Evolutionary conservation across 176 grass and related monocot species (phyloP).

Genomic region (Triticum urartu): DNA sequence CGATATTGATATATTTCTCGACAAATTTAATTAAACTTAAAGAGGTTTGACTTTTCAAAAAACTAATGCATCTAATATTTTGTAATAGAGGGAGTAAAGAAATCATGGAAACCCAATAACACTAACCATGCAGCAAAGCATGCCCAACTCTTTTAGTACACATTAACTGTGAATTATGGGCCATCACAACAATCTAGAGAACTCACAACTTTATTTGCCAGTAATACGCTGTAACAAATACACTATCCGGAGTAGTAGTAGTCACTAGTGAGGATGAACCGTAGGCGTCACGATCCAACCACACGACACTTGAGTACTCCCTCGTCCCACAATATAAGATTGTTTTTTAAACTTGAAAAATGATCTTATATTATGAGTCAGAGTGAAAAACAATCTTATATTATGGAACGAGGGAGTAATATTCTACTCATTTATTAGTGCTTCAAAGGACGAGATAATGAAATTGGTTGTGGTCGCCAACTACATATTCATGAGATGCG

Average conservation of each 20-base stretch:
- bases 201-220: not conserved
- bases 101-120: too few species aligned
- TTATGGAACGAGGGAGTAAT: not conserved
- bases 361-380: too few species aligned
- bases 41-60: too few species aligned
- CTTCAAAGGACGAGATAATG: not conserved
- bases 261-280: not conserved
- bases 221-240: not conserved
- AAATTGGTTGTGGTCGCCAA: not conserved
- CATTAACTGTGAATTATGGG: not conserved
- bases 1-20: too few species aligned
- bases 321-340: too few species aligned
- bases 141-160: too few species aligned
- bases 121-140: too few species aligned
- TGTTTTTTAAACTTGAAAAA: too few species aligned
- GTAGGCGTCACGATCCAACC: not conserved
- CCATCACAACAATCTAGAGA: not conserved
- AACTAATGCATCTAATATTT: too few species aligned
- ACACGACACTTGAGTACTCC: not conserved
- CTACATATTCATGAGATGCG: not conserved
- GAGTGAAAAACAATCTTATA: too few species aligned
- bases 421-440: not conserved
- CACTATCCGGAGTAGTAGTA: not conserved
- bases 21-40: too few species aligned
- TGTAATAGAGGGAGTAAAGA: too few species aligned